phyloP scores from a whole-genome alignment of 2,329 filamentous ascomycete genomes.

The Aciculosporium take region DNA sequence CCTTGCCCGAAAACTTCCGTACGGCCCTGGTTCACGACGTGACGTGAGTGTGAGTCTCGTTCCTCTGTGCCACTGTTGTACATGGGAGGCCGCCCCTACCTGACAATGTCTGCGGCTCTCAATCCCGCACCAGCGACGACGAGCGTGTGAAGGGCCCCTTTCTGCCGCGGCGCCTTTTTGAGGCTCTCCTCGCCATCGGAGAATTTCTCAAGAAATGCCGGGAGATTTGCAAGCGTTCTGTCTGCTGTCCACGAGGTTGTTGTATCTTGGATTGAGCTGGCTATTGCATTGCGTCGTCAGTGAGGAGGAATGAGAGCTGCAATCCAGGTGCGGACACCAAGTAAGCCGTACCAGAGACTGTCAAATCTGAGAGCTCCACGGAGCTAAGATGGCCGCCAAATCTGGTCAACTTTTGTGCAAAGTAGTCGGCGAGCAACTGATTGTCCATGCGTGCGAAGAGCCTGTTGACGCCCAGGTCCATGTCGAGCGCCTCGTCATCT shows the following conservation, averaged over 20 bases:
- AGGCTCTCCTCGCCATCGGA: slow-evolving; percentile 44
- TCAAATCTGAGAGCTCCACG: slow-evolving; percentile 72
- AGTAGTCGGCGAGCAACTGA: slow-evolving; percentile 68
- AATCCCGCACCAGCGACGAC: slow-evolving; percentile 76
- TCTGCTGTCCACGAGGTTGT: slow-evolving; percentile 59
- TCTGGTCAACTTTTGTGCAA: slow-evolving; percentile 62
- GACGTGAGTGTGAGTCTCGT: slow-evolving; percentile 2
- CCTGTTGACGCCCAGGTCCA: slow-evolving; percentile 63
- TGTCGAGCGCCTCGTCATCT: slow-evolving; percentile 45
- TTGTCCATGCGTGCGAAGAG: slow-evolving; percentile 73
- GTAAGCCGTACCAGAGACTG: slow-evolving; percentile 51
- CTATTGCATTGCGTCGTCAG: slow-evolving; percentile 26
- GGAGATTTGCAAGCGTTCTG: slow-evolving; percentile 57
- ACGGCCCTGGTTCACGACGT: slow-evolving; percentile 41
- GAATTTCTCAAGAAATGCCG: slow-evolving; percentile 62
- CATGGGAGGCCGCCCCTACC: slow-evolving; percentile 29
- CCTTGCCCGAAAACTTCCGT: slow-evolving; percentile 66
- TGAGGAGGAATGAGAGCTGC: slow-evolving; percentile 4
- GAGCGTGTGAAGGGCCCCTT: slow-evolving; percentile 70
- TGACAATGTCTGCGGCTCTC: slow-evolving; percentile 70
- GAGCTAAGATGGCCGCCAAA: slow-evolving; percentile 70
- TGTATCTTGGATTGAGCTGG: slow-evolving; percentile 63
- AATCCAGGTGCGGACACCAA: neutral
- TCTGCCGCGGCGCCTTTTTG: slow-evolving; percentile 49
- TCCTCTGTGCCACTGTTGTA: neutral